These are phyloP conservation scores for Starmerella asiatica DNA, from an alignment of 805 yeast genomes.

Conservation along the genomic window DNA sequence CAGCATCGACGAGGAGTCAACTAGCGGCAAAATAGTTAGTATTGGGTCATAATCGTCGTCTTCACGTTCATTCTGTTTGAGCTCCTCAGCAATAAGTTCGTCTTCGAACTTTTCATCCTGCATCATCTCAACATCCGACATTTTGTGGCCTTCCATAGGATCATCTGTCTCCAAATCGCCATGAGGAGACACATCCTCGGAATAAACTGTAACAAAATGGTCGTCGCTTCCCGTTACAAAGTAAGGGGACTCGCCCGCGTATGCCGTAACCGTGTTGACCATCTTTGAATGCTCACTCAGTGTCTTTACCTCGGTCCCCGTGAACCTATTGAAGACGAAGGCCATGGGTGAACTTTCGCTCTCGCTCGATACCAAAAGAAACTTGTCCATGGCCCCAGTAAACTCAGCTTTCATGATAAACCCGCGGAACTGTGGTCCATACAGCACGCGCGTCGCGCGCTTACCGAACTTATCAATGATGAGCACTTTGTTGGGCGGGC, in stretches of 20 bases:
- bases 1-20: too few relatives aligned
- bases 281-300: slow-evolving; percentile 50
- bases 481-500: slow-evolving; percentile 4
- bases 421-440: slow-evolving; percentile 37
- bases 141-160: too few relatives aligned
- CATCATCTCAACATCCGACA: too few relatives aligned
- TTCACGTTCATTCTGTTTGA: too few relatives aligned
- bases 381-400: slow-evolving; percentile 56
- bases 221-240: slow-evolving; percentile 76
- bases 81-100: not conserved
- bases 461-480: slow-evolving; percentile 6
- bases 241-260: slow-evolving; percentile 29
- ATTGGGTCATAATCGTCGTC: too few relatives aligned
- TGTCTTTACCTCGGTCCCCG: slow-evolving; percentile 50
- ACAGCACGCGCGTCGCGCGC: slow-evolving; percentile 25
- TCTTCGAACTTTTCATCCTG: not conserved
- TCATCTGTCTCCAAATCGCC: too few relatives aligned
- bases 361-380: slow-evolving; percentile 70
- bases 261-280: slow-evolving; percentile 60
- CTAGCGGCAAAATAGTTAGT: too few relatives aligned
- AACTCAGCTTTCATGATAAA: slow-evolving; percentile 64
- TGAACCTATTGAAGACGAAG: slow-evolving; percentile 63
- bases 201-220: not conserved
- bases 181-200: too few relatives aligned
- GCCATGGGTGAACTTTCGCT: slow-evolving; percentile 44